A percentile compares a stretch with the other conserved stretches of the same genome.
phyloP scores from a whole-genome alignment of 73 alveolate genomes.

The Paramecium biaurelia region DNA sequence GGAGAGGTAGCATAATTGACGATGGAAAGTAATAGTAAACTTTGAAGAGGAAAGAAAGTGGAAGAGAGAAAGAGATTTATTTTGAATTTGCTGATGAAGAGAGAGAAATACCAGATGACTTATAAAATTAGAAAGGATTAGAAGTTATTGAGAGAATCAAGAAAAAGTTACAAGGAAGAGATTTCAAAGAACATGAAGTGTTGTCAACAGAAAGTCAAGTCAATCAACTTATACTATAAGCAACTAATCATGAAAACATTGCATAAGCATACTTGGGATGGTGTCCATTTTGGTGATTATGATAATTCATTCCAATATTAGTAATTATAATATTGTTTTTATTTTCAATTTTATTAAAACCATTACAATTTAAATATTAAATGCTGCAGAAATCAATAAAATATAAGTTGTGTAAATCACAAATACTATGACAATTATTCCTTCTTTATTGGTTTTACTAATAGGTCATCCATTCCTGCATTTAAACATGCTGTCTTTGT shows the following conservation, averaged over 20 bases:
- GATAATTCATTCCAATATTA: neutral
- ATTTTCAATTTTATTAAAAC: neutral
- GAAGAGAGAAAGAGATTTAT: constrained; percentile 52
- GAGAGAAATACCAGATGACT: constrained; percentile 61
- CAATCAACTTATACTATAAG: constrained; percentile 49
- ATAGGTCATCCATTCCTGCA: constrained; percentile 36
- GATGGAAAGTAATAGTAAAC: neutral
- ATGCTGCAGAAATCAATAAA: neutral
- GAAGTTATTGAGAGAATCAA: constrained; percentile 64
- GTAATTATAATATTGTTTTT: neutral
- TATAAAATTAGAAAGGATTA: constrained; percentile 51
- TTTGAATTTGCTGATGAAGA: constrained; percentile 62
- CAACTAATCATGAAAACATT: constrained; percentile 65
- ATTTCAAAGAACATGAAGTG: constrained; percentile 54
- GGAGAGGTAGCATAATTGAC: neutral
- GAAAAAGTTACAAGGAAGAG: constrained; percentile 56
- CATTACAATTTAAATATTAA: neutral
- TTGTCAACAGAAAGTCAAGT: constrained; percentile 49
- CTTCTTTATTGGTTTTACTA: constrained; percentile 19
- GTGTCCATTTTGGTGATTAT: constrained; percentile 67
- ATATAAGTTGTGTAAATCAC: constrained; percentile 19
- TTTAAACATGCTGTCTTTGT: constrained; percentile 8
- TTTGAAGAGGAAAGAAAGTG: constrained; percentile 53
- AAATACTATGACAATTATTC: constrained; percentile 1
- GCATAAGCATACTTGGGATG: constrained; percentile 64